Conservation (phyloP, 805 yeast species). For the Yarrowia porcina region DNA sequence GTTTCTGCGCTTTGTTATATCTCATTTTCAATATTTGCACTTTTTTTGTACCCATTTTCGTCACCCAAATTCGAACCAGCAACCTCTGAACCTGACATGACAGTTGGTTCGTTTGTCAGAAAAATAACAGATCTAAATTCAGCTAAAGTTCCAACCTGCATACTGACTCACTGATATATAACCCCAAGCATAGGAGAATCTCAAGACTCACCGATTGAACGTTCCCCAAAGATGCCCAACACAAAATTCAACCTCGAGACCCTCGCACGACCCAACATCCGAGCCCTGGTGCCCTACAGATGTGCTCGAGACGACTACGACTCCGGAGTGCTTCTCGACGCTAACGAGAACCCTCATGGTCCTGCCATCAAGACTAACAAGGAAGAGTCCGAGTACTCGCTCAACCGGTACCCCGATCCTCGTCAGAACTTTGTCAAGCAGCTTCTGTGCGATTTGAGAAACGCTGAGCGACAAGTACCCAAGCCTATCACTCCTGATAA, state of each 20-base stretch:
- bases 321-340: constrained; percentile 85
- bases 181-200: background rate
- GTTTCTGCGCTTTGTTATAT: no score
- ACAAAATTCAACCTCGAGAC: constrained; percentile 50
- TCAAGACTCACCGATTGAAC: background rate
- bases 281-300: constrained; percentile 79
- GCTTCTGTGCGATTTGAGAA: constrained; percentile 69
- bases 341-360: constrained; percentile 94
- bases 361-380: constrained; percentile 56
- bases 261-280: constrained; percentile 81
- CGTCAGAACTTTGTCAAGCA: constrained; percentile 78
- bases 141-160: constrained; percentile 11
- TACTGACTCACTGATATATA: constrained; percentile 16
- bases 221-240: constrained; percentile 35
- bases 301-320: constrained; percentile 96
- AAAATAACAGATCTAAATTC: constrained; percentile 5
- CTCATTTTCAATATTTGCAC: no score
- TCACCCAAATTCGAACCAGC: background rate
- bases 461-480: constrained; percentile 42
- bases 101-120: background rate
- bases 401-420: constrained; percentile 96
- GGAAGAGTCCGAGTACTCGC: constrained; percentile 51
- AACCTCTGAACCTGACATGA: background rate
- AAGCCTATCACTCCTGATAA: constrained; percentile 50
- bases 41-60: no score